Evolutionary conservation across 371 early-diverging fungal genomes (phyloP).

Genomic region (Lichtheimia hyalospora): DNA sequence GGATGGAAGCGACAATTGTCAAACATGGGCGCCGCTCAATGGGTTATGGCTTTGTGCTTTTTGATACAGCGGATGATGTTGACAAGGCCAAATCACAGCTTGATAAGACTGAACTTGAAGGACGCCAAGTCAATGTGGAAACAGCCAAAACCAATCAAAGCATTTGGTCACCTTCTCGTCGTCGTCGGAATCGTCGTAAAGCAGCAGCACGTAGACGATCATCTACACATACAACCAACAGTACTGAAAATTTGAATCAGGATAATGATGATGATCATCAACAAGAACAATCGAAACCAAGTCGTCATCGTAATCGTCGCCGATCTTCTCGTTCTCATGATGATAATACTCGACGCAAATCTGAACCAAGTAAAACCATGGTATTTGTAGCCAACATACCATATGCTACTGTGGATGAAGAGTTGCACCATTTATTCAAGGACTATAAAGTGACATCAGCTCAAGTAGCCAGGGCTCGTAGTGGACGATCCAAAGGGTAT

Average conservation of each 20-base stretch:
- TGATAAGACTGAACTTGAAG: conserved; percentile 75
- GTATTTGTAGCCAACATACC: conserved; percentile 94
- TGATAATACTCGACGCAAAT: conserved; percentile 10
- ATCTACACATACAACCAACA: too few relatives aligned
- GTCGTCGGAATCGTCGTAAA: too few relatives aligned
- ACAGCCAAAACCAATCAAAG: conserved; percentile 62
- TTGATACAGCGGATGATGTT: conserved; percentile 71
- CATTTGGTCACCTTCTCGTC: conserved; percentile 1
- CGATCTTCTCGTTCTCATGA: conserved; percentile 5
- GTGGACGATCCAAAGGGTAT: conserved; percentile 84
- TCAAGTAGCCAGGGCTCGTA: conserved; percentile 62
- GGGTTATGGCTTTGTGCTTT: conserved; percentile 93
- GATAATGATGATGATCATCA: background rate
- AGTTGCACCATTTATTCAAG: conserved; percentile 72
- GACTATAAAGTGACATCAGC: conserved; percentile 77
- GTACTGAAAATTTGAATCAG: background rate
- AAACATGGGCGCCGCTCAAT: conserved; percentile 74
- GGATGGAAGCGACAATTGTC: conserved; percentile 71
- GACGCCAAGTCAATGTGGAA: conserved; percentile 87
- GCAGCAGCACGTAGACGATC: too few relatives aligned
- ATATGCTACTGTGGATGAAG: conserved; percentile 78
- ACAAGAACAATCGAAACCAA: background rate
- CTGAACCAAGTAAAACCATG: conserved; percentile 78
- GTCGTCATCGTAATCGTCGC: conserved; percentile 2
- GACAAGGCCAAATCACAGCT: conserved; percentile 70